Evolutionary conservation across 23 red algal species (phyloP).

Genomic region (Gracilaria domingensis): DNA sequence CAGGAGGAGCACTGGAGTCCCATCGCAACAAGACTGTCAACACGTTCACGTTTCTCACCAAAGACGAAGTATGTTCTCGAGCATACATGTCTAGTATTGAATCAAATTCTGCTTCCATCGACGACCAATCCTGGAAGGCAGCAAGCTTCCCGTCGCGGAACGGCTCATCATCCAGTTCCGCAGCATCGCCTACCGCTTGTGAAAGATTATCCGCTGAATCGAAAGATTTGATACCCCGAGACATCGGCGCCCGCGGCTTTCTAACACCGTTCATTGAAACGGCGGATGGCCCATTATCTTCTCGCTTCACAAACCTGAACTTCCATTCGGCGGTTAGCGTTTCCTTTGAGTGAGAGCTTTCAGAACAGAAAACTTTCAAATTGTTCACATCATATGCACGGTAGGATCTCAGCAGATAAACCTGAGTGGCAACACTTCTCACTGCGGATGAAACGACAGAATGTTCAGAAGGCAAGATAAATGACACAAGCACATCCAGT

Average conservation of each 20-base stretch:
- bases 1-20: conserved; percentile 47
- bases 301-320: conserved; percentile 69
- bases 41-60: conserved; percentile 72
- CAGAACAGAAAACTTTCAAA: conserved; percentile 46
- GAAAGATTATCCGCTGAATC: conserved; percentile 97
- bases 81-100: conserved; percentile 60
- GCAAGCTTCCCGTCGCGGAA: conserved; percentile 85
- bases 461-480: conserved; percentile 60
- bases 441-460: conserved; percentile 41
- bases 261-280: conserved; percentile 30
- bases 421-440: conserved; percentile 67
- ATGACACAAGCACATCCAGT: conserved; percentile 82
- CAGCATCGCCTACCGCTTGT: conserved; percentile 17
- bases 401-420: conserved; percentile 86
- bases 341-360: conserved; percentile 2
- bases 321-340: conserved; percentile 42
- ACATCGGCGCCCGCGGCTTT: conserved; percentile 1
- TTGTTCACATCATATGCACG: conserved; percentile 88
- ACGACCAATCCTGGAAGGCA: conserved; percentile 66
- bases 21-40: conserved; percentile 76
- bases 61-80: conserved; percentile 9
- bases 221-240: conserved; percentile 66
- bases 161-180: conserved; percentile 41
- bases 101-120: conserved; percentile 84
- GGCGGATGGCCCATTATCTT: conserved; percentile 28